Base-by-base conservation (phyloP, 495 filamentous ascomycete species). In the Penicillium soppii region DNA sequence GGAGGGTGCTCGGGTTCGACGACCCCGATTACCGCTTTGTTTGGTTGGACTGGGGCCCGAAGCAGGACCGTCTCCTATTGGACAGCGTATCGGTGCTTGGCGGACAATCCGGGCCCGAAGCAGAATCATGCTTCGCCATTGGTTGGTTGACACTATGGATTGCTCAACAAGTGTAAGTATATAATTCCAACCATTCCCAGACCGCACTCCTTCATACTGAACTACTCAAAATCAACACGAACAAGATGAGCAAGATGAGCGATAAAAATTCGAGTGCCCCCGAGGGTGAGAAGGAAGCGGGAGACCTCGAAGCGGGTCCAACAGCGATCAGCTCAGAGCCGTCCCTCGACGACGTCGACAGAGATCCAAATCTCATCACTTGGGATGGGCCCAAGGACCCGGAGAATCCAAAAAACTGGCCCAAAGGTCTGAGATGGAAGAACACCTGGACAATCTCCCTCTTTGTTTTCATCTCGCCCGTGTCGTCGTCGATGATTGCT, bases 401-500 rank as follows among this genome's bases (percentile, higher is more conserved):
- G 4, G 58, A 64, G 22, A 76, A 79, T 41, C 78, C 78, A 0
- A 63, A 23, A 7, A 41, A 25, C 13, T 41, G 38, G 38, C 13
- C 38, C 63, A 36, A 68, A 78, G 49, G 0, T 46, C 47, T 1
- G 22, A 27, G 6, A 54, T 86, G 83, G 82, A 59, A 66, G 1
- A 76, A 74, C 4, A 82, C 80, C 0, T 35, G 63, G n/a, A 50
- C 72, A 26, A 62, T 69, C 21, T 74, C 78, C 0, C 61, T 70
- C 5, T 78, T 79, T 60, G 85, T 81, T 0, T 75, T 89, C 54
- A 80, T 58, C 5, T 50, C 53, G 21, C 43, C 56, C 13, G 60
- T 80, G 4, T 75, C 77, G 2, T 81, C 76, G 5, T 78, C 79
- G 17, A 86, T 88, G 72, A 72, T 87, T 6, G 81, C 85, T 2